Base-by-base conservation (phyloP, 257 asterid species). In the Misopates orontium region DNA sequence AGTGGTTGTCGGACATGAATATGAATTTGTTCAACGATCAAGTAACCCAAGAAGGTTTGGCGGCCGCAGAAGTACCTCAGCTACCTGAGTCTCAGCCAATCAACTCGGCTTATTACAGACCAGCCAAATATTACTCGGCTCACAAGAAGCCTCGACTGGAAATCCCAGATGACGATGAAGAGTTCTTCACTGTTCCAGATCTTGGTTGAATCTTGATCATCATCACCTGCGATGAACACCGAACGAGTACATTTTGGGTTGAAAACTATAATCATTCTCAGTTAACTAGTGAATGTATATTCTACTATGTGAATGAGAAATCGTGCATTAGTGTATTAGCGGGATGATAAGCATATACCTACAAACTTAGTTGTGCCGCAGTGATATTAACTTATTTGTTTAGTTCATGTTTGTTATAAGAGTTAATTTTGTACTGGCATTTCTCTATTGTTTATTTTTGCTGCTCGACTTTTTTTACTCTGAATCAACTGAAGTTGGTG, bases 61-160 rank as follows among this genome's bases (percentile, higher is more conserved):
- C 88, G 5, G 92, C 95, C 10, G 98, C 95, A 0, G 99, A 93
- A 75, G 99, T 94, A 16, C 97, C 97, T 45, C 87, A 90, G 80
- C 86, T 90, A 9, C 84, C 84, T 0, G 75, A 61, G 21, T 60
- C 83, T 63, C 99, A 82, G 68, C 32, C 84, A 0, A 77, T 68
- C 63, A 71, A 65, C 80, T 3, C 51, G 51, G 59, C 66, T 24
- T 66, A 77, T 4, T 79, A 60, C 79, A 67, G 78, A 67, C 68
- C 78, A 24, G 39, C 83, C 8, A 85, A 78, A 63, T 68, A 54
- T 53, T 72, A 75, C 44, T 49, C 81, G 50, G 75, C 95, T 45
- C 66, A 79, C 84, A 90, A 88, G 90, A 93, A 82, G 81, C 85
- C 92, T 1, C 80, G 97, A 56, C 57, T 86, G 6, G 95, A 84